A percentile compares a stretch with the other conserved stretches of the same genome.
Evolutionary conservation across 2,329 filamentous ascomycete genomes (phyloP).

Genomic region (Clathrospora elynae): DNA sequence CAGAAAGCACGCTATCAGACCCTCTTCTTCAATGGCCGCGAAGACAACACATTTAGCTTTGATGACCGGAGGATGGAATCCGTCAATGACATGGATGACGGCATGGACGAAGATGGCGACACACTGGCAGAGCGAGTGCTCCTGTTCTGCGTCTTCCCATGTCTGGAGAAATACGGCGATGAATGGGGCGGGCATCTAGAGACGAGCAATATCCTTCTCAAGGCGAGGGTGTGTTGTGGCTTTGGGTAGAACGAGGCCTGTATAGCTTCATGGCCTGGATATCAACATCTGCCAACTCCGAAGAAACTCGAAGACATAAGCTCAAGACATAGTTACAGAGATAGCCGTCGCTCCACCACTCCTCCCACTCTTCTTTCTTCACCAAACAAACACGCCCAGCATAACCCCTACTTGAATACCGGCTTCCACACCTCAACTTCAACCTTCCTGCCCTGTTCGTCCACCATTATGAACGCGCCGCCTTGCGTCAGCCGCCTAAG

Average conservation of each 20-base stretch:
- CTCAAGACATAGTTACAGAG: too few species aligned
- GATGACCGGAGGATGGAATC: slow-evolving; percentile 39
- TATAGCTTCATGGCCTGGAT: too few species aligned
- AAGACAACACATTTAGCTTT: slow-evolving; percentile 14
- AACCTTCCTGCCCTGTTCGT: too few species aligned
- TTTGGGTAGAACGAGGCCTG: slow-evolving; percentile 16
- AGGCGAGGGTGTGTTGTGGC: slow-evolving; percentile 39
- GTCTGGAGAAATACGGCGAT: slow-evolving; percentile 38
- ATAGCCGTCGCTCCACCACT: too few species aligned
- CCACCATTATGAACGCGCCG: too few species aligned
- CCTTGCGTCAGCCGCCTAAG: too few species aligned
- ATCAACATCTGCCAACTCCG: too few species aligned
- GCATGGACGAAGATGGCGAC: slow-evolving; percentile 32
- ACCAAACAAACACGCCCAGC: too few species aligned
- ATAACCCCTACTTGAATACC: too few species aligned
- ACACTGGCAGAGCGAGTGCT: slow-evolving; percentile 22
- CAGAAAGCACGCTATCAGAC: slow-evolving; percentile 42
- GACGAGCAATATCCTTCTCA: slow-evolving; percentile 37
- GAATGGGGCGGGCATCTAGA: slow-evolving; percentile 34
- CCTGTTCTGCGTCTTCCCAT: slow-evolving; percentile 43
- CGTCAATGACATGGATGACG: slow-evolving; percentile 33
- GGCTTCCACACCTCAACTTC: too few species aligned
- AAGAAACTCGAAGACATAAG: too few species aligned
- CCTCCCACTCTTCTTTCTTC: too few species aligned
- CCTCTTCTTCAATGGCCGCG: slow-evolving; percentile 29